Evolutionary conservation across 2,329 filamentous ascomycete species (phyloP), one percentile per base, ranked within the genome.

Genomic region (Chaetomiaceae sp.): DNA sequence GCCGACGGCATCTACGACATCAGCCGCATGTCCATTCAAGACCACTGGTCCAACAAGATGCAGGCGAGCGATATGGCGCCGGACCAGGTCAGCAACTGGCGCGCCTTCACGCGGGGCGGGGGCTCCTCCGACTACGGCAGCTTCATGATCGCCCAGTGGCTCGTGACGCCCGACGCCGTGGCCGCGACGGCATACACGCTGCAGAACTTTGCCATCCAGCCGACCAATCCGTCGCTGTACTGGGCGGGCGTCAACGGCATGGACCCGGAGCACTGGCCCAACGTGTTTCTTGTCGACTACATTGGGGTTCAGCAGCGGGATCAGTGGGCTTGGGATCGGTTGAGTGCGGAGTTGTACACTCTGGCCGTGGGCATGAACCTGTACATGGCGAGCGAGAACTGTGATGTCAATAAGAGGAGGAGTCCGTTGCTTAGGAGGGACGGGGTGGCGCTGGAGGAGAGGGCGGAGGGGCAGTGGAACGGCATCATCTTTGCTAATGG

Each of bases 191-290:
- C 61, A 0, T 53, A 57, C 20, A 27, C 51, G 11, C 55, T 66
- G 17, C 61, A 71, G 53, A 54, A 54, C 22, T 63, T 68, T 31
- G 68, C 65, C n/a, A 59, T 68, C 4, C 52, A 66, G 19, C 62
- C 64, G 11, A 67, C 66, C 15, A 70, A 70, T 51, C 68, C 68
- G 4, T 56, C 68, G 4, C 55, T 71, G n/a, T 71, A 71, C 59
- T 68, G 63, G 63, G 63, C 64, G 50, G 66, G 67, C 8, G 59
- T 60, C 25, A 55, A 59, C 31, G 51, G 48, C 22, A 61, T 59
- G 29, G 56, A 51, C 12, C 61, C 61, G 27, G 56, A 61, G 31
- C 53, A 53, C 29, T 69, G 64, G 59, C 67, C 67, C 1, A 68
- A 64, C 22, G 67, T 68, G n/a, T 19, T 67, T 2, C 34, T 69